Evolutionary conservation across 2,329 filamentous ascomycete species (phyloP).

Genomic region (Daldinia sp.): DNA sequence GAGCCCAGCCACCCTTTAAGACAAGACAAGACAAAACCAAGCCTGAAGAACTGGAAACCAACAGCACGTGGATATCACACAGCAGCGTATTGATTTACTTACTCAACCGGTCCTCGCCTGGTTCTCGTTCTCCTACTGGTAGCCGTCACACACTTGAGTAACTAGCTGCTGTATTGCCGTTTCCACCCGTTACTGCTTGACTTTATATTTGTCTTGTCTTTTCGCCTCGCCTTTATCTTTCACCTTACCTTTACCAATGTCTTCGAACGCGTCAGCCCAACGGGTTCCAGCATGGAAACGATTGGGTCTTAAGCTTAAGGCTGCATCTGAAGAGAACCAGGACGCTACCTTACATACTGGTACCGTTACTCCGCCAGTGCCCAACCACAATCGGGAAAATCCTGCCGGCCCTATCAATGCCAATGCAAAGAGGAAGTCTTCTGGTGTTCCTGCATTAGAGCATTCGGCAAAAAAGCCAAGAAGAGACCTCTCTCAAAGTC

Average conservation of each 20-base stretch:
- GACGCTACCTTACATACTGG: conserved; percentile 48
- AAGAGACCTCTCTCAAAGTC: conserved; percentile 48
- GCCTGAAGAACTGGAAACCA: conserved; percentile 13
- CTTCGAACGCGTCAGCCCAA: conserved; percentile 58
- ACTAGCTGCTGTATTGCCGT: conserved; percentile 22
- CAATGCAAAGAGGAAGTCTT: conserved; percentile 52
- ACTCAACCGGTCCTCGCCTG: background rate
- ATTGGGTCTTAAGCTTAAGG: conserved; percentile 72
- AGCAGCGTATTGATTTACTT: conserved; percentile 28
- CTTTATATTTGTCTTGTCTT: conserved; percentile 25
- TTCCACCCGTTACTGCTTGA: conserved; percentile 27
- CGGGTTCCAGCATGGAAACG: conserved; percentile 70
- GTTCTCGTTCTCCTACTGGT: conserved; percentile 13
- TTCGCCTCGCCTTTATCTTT: background rate
- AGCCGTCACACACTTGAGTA: conserved; percentile 19
- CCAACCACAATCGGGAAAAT: conserved; percentile 42
- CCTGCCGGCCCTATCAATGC: conserved; percentile 34
- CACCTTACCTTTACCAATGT: conserved; percentile 56
- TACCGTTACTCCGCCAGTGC: conserved; percentile 43
- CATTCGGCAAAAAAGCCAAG: conserved; percentile 50
- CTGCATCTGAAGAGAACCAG: conserved; percentile 52
- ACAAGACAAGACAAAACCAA: conserved; percentile 25
- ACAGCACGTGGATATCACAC: conserved; percentile 33
- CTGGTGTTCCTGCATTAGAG: conserved; percentile 50
- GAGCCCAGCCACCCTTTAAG: conserved; percentile 24